A percentile compares a stretch with the other conserved stretches of the same genome.
Evolutionary conservation across 495 filamentous ascomycete genomes (phyloP).

Genomic region (Penicillium odoratum): DNA sequence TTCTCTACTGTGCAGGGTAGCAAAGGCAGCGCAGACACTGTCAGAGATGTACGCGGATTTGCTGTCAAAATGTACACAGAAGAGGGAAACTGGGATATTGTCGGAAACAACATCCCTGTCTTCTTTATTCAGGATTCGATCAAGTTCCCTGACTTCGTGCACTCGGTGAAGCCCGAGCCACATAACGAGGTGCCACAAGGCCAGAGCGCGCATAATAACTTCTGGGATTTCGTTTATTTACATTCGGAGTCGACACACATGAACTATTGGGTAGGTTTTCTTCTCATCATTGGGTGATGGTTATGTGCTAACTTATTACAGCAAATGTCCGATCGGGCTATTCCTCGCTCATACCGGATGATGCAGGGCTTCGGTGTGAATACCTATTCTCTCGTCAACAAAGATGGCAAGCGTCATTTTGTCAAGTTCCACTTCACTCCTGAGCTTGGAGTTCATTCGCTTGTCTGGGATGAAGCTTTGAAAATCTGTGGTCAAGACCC

Average conservation of each 20-base stretch:
- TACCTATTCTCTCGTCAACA: slow-evolving; percentile 73
- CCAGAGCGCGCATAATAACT: slow-evolving; percentile 63
- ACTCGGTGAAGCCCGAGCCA: slow-evolving; percentile 79
- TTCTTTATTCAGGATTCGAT: slow-evolving; percentile 79
- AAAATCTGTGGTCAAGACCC: slow-evolving; percentile 82
- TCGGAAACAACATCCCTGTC: slow-evolving; percentile 74
- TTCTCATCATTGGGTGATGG: too few species aligned
- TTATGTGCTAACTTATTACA: slow-evolving; percentile 8
- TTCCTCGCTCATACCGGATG: slow-evolving; percentile 80
- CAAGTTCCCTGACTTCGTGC: slow-evolving; percentile 71
- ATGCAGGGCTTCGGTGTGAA: slow-evolving; percentile 94
- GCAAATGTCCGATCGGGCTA: slow-evolving; percentile 76
- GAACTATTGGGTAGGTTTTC: slow-evolving; percentile 69
- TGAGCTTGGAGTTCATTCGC: slow-evolving; percentile 75
- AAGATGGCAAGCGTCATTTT: slow-evolving; percentile 67
- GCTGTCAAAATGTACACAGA: slow-evolving; percentile 72
- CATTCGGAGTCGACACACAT: slow-evolving; percentile 79
- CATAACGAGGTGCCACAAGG: slow-evolving; percentile 70
- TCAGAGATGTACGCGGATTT: slow-evolving; percentile 80
- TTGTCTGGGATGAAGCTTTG: slow-evolving; percentile 87
- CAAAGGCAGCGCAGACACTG: slow-evolving; percentile 76
- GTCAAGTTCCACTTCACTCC: slow-evolving; percentile 85
- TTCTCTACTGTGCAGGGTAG: slow-evolving; percentile 84
- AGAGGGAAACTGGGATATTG: slow-evolving; percentile 65
- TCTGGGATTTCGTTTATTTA: slow-evolving; percentile 56